These are phyloP conservation scores for Penicillium psychrosexuale DNA, from an alignment of 2,329 filamentous ascomycete species.

Conservation along the genomic window DNA sequence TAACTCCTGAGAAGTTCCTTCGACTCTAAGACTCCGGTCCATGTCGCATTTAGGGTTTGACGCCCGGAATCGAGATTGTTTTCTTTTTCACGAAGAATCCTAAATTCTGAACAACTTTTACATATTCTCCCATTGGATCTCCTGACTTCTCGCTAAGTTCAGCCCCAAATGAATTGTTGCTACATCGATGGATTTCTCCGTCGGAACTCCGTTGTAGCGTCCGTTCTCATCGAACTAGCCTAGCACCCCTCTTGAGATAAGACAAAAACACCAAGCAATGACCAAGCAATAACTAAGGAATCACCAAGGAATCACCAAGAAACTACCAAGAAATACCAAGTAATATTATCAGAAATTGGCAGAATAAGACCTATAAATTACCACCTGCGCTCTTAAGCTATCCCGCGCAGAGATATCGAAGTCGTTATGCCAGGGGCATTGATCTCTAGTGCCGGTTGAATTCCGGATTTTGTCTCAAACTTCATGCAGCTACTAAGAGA, in stretches of 20 bases:
- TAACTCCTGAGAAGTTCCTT: neutral
- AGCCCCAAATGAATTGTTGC: neutral
- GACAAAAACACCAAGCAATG: neutral
- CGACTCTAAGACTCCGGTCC: neutral
- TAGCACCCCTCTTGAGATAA: conserved; percentile 8
- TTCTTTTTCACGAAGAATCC: neutral
- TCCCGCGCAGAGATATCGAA: conserved; percentile 3
- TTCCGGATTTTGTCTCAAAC: conserved; percentile 13
- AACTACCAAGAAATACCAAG: neutral
- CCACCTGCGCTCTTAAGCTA: neutral
- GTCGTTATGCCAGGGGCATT: neutral
- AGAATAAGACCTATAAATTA: neutral
- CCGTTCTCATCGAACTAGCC: neutral
- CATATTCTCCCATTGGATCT: neutral
- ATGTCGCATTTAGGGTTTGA: neutral
- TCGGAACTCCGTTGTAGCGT: conserved; percentile 20
- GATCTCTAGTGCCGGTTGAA: conserved; percentile 7
- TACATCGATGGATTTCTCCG: conserved; percentile 7
- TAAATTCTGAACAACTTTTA: neutral
- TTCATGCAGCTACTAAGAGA: conserved; percentile 7
- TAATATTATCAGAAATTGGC: neutral
- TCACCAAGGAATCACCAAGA: neutral
- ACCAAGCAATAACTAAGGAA: neutral
- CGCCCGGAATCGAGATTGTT: neutral
- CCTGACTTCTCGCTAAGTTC: neutral